Percentiles rank a stretch among this genome's conserved stretches.
Evolutionary conservation across 306 rosid species (phyloP).

Genomic region (Cucurbita argyrosperma): DNA sequence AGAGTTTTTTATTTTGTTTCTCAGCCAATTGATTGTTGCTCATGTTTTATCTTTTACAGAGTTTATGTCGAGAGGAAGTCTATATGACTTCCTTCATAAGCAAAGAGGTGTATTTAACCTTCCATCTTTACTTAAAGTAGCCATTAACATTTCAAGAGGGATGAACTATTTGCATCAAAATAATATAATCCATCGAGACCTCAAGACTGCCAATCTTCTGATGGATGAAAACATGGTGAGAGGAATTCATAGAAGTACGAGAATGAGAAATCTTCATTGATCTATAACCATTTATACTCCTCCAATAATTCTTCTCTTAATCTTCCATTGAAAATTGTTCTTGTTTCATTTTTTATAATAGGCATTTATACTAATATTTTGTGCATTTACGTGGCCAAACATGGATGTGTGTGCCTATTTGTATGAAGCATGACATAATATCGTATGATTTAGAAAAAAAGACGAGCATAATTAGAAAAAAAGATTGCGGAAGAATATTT

Average conservation of each 20-base stretch:
- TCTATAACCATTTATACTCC: background rate
- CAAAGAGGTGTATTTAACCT: slow-evolving; percentile 82
- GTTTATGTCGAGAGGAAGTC: slow-evolving; percentile 92
- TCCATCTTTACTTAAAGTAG: slow-evolving; percentile 83
- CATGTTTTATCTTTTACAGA: slow-evolving; percentile 46
- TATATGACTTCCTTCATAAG: slow-evolving; percentile 91
- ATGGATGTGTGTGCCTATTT: slow-evolving; percentile 3
- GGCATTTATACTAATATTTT: background rate
- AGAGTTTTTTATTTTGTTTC: background rate
- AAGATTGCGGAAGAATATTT: slow-evolving; percentile 1
- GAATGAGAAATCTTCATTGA: background rate
- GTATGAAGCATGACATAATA: background rate
- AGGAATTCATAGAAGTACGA: slow-evolving; percentile 12
- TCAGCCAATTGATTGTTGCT: slow-evolving; percentile 8
- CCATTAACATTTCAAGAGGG: slow-evolving; percentile 89
- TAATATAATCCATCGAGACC: slow-evolving; percentile 96
- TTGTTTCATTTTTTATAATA: background rate
- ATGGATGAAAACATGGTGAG: slow-evolving; percentile 98
- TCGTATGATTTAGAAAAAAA: background rate
- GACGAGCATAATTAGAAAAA: background rate
- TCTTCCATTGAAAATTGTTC: background rate
- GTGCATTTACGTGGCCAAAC: background rate
- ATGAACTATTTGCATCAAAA: slow-evolving; percentile 97
- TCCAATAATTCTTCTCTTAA: background rate
- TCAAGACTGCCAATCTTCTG: slow-evolving; percentile 99